These are phyloP conservation scores for Magnaporthales sp. DNA, from an alignment of 2,329 filamentous ascomycete genomes.

Conservation along the genomic window DNA sequence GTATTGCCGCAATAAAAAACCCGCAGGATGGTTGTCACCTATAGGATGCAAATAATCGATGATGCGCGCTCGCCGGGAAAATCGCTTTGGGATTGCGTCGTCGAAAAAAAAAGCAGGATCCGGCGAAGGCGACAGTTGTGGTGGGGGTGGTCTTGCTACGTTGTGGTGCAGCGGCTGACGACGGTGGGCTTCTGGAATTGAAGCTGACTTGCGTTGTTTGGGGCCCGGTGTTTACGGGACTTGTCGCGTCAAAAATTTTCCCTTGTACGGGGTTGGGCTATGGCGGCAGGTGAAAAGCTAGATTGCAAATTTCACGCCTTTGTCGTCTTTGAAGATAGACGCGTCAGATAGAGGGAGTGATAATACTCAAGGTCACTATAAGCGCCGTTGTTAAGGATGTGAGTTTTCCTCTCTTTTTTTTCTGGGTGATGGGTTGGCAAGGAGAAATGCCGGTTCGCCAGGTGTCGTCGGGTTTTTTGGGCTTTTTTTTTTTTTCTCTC, in stretches of 20 bases:
- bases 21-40: neutral
- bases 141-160: conserved; percentile 1
- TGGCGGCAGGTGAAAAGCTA: neutral
- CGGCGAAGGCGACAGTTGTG: neutral
- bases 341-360: neutral
- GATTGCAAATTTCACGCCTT: neutral
- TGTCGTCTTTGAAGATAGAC: neutral
- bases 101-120: neutral
- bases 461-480: conserved; percentile 1
- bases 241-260: conserved; percentile 1
- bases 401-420: neutral
- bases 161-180: conserved; percentile 1
- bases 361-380: neutral
- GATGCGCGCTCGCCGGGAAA: neutral
- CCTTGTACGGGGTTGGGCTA: neutral
- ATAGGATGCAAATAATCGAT: neutral
- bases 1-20: neutral
- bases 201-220: neutral
- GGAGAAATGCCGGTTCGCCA: conserved; percentile 1
- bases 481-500: neutral
- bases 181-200: conserved; percentile 4
- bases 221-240: neutral
- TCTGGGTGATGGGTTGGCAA: neutral
- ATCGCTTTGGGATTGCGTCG: conserved; percentile 3
- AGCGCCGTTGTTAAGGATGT: neutral